Evolutionary conservation across 805 yeast species (phyloP).

Genomic region (Hanseniaspora lachancei): DNA sequence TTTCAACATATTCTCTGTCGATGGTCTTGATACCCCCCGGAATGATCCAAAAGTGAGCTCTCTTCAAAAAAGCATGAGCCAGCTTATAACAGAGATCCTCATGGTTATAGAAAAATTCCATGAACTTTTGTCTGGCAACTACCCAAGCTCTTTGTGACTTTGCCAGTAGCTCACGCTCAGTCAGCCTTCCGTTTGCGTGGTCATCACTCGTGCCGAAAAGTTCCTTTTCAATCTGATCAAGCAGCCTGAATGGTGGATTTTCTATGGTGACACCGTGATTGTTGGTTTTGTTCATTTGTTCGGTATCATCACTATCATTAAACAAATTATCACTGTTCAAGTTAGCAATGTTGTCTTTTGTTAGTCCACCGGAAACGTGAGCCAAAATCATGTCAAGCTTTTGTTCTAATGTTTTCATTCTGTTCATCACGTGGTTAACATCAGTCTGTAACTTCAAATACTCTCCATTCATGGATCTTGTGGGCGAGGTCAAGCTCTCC

Average conservation of each 20-base stretch:
- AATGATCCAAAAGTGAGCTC: slow-evolving; percentile 48
- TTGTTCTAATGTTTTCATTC: slow-evolving; percentile 1
- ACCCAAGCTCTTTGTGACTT: slow-evolving; percentile 28
- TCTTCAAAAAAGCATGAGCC: slow-evolving; percentile 36
- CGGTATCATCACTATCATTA: background rate
- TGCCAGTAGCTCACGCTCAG: slow-evolving; percentile 22
- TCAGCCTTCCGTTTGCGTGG: slow-evolving; percentile 16
- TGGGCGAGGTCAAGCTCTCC: background rate
- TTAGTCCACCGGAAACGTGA: background rate
- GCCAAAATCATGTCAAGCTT: background rate
- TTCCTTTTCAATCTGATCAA: slow-evolving; percentile 29
- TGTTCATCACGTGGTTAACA: background rate
- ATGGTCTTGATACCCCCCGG: slow-evolving; percentile 47
- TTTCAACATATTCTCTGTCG: slow-evolving; percentile 33
- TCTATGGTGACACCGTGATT: slow-evolving; percentile 19
- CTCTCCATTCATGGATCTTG: background rate
- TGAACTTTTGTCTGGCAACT: slow-evolving; percentile 33
- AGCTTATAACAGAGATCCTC: slow-evolving; percentile 33
- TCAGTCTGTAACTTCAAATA: background rate
- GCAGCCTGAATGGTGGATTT: slow-evolving; percentile 30
- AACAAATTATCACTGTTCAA: background rate
- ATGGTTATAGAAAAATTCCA: slow-evolving; percentile 34
- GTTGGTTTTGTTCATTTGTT: background rate
- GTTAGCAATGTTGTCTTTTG: background rate
- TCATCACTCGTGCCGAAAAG: slow-evolving; percentile 25